Percentiles rank a stretch among this genome's conserved stretches.
Evolutionary conservation across 495 filamentous ascomycete genomes (phyloP).

Genomic region (Annulohypoxylon maeteangense): DNA sequence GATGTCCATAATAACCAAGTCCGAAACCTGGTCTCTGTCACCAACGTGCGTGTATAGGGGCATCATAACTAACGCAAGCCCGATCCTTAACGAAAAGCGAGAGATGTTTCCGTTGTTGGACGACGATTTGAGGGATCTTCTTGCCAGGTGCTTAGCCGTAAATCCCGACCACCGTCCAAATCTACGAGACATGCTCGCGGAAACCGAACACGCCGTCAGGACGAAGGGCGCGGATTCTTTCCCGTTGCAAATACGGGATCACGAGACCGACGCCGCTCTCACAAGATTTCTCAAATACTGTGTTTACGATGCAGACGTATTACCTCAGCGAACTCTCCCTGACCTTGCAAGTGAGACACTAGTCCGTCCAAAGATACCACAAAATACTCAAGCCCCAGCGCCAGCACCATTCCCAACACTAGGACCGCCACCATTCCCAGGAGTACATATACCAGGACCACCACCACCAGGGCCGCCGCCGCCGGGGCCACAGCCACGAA

Average conservation of each 20-base stretch:
- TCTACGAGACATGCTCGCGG: background rate
- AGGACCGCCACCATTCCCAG: too few species aligned
- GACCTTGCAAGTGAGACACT: background rate
- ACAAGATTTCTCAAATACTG: background rate
- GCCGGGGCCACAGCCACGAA: too few species aligned
- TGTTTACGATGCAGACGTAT: background rate
- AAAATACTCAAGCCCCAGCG: too few species aligned
- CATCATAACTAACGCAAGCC: background rate
- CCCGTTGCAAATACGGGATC: background rate
- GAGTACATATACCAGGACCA: too few species aligned
- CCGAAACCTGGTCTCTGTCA: background rate
- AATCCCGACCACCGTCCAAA: background rate
- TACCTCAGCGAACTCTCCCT: background rate
- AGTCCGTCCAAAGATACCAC: background rate
- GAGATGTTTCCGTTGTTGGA: background rate
- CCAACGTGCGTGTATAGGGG: background rate
- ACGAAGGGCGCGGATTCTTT: background rate
- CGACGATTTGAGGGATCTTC: background rate
- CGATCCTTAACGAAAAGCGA: background rate
- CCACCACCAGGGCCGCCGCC: too few species aligned
- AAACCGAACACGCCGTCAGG: background rate
- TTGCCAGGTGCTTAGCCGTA: background rate
- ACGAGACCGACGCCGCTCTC: slow-evolving; percentile 3
- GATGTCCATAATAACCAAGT: background rate
- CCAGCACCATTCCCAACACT: too few species aligned